Base-by-base conservation (phyloP, 1,284 basidiomycete species). In the Malassezia nana region DNA sequence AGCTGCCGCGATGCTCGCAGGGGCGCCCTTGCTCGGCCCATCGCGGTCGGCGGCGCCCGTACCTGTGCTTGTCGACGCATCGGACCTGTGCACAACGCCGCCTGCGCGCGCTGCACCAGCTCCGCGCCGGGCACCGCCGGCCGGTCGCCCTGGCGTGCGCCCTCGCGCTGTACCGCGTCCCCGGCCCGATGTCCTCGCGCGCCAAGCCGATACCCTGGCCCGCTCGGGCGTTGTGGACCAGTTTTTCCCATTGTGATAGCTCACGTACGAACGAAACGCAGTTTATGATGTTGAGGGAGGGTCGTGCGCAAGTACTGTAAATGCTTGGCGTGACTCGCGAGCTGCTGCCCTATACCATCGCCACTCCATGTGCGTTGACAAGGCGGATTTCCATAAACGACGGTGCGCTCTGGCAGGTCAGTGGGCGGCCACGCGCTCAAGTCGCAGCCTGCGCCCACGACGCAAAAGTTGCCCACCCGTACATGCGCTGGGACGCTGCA, bases 261-360 rank as follows among this genome's bases (percentile, higher is more conserved):
- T 13, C 25, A 49, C 2, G n/a, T 16, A 20, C 61, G 58, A 39
- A 64, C 56, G 52, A 65, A 54, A 33, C 63, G 63, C 42, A 67
- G 57, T 46, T 65, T 67, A 55, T 67, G 65, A 28, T 47, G 24
- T 1, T 51, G 42, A 12, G 65, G 58, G 2, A 67, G 58, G 15
- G 55, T 46, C n/a, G 94, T 89, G 41, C 83, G 78, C 41, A 96
- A 78, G 75, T 92, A 95, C 61, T 91, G 88, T 4, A 84, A 82
- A 66, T 95, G 89, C 72, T 94, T 95, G 32, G 81, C 77, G 53
- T 89, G 79, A 52, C 94, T 74, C 64, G 87, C 88, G 33, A 80
- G 80, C 67, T 89, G 89, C 69, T 91, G 88, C 1, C 83, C 79
- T 60, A 84, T 83, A 2, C 88, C 89, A 60, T 85, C 80, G 4